Percentiles rank a stretch among this genome's conserved stretches.
phyloP scores from a whole-genome alignment of 352 stramenopile genomes.

The Pseudoperonospora humuli region DNA sequence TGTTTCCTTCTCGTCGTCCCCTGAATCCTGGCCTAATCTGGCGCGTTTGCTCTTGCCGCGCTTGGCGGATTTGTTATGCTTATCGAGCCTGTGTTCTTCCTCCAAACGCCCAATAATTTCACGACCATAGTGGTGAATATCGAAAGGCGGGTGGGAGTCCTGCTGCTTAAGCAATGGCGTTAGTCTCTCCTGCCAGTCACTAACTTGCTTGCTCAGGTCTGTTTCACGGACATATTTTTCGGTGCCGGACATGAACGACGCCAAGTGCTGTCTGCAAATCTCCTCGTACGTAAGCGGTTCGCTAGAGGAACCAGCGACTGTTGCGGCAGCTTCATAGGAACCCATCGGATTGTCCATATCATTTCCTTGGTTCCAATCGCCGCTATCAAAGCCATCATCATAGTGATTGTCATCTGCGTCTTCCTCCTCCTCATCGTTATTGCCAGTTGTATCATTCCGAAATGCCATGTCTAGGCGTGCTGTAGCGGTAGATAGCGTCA shows the following conservation, averaged over 20 bases:
- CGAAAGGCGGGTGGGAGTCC: constrained; percentile 53
- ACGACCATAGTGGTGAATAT: constrained; percentile 64
- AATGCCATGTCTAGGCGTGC: constrained; percentile 37
- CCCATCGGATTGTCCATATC: constrained; percentile 20
- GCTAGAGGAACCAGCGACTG: constrained; percentile 5
- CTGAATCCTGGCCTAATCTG: constrained; percentile 3
- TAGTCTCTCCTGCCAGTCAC: constrained; percentile 71
- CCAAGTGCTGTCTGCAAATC: constrained; percentile 67
- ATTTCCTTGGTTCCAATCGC: constrained; percentile 24
- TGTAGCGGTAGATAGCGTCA: constrained; percentile 28
- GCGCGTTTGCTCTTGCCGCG: constrained; percentile 26
- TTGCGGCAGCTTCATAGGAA: constrained; percentile 7
- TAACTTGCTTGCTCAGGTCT: constrained; percentile 55
- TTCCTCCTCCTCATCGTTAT: constrained; percentile 24
- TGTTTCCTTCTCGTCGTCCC: constrained; percentile 13
- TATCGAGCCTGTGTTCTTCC: constrained; percentile 24
- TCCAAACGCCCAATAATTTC: constrained; percentile 51
- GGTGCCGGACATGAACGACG: constrained; percentile 73
- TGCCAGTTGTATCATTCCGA: constrained; percentile 21
- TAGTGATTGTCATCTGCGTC: constrained; percentile 30
- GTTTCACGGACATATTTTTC: constrained; percentile 75
- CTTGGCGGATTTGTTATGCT: constrained; percentile 18
- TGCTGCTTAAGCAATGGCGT: constrained; percentile 66
- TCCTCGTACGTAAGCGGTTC: constrained; percentile 53
- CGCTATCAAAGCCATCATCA: constrained; percentile 23